Evolutionary conservation across 2,329 filamentous ascomycete genomes (phyloP), one percentile per base, ranked within the genome.

Genomic region (Cladorrhinum sp.): DNA sequence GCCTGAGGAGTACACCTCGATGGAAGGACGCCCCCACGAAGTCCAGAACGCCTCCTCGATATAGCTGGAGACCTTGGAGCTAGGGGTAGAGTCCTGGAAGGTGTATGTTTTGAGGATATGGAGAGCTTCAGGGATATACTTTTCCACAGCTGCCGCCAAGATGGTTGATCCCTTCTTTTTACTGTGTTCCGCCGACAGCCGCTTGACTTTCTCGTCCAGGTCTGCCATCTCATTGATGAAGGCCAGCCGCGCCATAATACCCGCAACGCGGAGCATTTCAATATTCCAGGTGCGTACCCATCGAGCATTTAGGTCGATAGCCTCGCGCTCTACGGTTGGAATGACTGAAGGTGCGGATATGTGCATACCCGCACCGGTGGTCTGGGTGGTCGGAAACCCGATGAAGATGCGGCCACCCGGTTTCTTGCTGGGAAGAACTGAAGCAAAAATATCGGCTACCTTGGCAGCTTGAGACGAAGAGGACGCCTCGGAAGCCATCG

Each of bases 11-110:
- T 96, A 87, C 6, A 97, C 84, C 69, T 97, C 93, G 60, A 98
- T 92, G 0, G 85, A 88, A 2, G 91, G 86, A 64, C 88, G 89
- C 71, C 86, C 88, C 70, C 90, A 95, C 64, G 91, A 93, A 36
- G 87, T 96, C 95, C 95, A 99, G 72, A 99, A 99, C 0, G 92
- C 91, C 74, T 97, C 91, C 70, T 97, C 93, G 57, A 99, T 91
- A 63, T 91, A 89, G 70, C 92, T 86, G 0, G 92, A 91, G 20
- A 98, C 90, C 62, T 90, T 83, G 0, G 84, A 83, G 63, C 90
- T 96, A 1, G 95, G 95, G 0, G 96, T 98, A 1, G 95, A 97
- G 70, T 96, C 91, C 38, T 82, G 83, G 67, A 95, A 96, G 0
- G 90, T 91, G 72, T 95, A 99, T 18, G 95, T 93, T 66, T 91